A percentile compares a stretch with the other conserved stretches of the same genome.
Conservation (phyloP, 768 basidiomycete species). For the Phylloporus arenicola region DNA sequence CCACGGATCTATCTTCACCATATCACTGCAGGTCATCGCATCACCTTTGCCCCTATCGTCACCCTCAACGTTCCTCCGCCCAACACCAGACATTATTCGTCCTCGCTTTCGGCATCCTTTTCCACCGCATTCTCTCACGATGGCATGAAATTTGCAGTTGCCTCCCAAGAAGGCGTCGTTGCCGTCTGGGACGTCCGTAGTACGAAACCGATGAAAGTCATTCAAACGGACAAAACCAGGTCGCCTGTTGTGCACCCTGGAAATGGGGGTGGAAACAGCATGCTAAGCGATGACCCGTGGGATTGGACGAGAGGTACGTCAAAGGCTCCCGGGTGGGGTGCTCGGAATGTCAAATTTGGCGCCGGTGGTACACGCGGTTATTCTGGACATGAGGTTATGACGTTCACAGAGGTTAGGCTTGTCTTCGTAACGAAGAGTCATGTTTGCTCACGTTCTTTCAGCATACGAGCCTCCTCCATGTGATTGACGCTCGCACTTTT, state of each 20-base stretch:
- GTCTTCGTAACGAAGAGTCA: background rate
- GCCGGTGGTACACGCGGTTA: constrained; percentile 46
- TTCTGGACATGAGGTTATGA: constrained; percentile 68
- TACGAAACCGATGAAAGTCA: constrained; percentile 62
- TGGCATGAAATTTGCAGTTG: constrained; percentile 76
- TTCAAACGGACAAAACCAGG: constrained; percentile 47
- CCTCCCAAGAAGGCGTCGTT: constrained; percentile 75
- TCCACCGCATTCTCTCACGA: constrained; percentile 73
- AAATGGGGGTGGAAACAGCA: constrained; percentile 42
- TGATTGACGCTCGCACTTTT: constrained; percentile 85
- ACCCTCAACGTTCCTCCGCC: constrained; percentile 66
- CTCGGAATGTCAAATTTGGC: constrained; percentile 81
- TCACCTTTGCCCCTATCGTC: constrained; percentile 61
- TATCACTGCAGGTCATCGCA: constrained; percentile 56
- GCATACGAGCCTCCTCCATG: constrained; percentile 79
- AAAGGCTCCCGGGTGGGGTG: constrained; percentile 76
- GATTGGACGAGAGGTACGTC: constrained; percentile 58
- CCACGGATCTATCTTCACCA: constrained; percentile 79
- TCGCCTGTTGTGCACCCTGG: constrained; percentile 25
- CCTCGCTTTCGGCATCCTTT: constrained; percentile 65
- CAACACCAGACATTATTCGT: constrained; percentile 35
- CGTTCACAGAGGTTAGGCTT: constrained; percentile 76
- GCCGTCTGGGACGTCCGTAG: constrained; percentile 82
- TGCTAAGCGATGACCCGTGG: constrained; percentile 60
- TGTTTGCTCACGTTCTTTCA: constrained; percentile 27